These are phyloP conservation scores for Umbilicaria muhlenbergii DNA, from an alignment of 495 filamentous ascomycete species.

Conservation along the genomic window DNA sequence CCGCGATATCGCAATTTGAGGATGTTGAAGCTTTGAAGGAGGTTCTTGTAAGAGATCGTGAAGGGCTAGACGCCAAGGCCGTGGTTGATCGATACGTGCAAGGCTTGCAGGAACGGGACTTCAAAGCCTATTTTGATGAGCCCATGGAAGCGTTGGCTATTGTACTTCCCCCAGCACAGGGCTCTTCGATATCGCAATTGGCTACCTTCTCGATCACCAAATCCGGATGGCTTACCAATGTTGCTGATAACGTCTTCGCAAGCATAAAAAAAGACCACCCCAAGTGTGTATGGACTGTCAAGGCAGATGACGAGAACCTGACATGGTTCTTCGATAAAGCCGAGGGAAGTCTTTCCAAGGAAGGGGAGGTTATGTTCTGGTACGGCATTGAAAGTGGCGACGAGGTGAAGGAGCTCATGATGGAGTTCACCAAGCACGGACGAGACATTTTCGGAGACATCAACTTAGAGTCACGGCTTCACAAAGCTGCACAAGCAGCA, in stretches of 20 bases:
- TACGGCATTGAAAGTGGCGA: constrained; percentile 78
- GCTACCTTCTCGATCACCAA: constrained; percentile 93
- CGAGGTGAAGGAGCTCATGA: constrained; percentile 74
- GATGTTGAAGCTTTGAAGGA: constrained; percentile 64
- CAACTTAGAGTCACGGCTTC: constrained; percentile 73
- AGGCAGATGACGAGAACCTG: constrained; percentile 91
- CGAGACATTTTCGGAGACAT: constrained; percentile 80
- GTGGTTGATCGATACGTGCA: constrained; percentile 81
- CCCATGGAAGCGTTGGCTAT: constrained; percentile 94
- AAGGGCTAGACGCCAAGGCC: constrained; percentile 65
- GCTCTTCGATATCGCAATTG: constrained; percentile 49
- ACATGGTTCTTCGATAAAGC: constrained; percentile 99
- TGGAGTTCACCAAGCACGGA: constrained; percentile 72
- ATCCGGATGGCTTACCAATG: constrained; percentile 86
- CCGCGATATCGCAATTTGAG: constrained; percentile 60
- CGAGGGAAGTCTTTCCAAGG: constrained; percentile 71
- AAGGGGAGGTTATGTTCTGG: constrained; percentile 92
- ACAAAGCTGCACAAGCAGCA: constrained; percentile 56
- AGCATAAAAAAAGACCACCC: constrained; percentile 85
- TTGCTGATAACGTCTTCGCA: constrained; percentile 94
- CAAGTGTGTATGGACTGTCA: constrained; percentile 92
- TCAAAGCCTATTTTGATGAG: constrained; percentile 92
- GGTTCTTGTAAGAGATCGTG: constrained; percentile 71
- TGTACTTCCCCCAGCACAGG: constrained; percentile 54
- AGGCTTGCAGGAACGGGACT: constrained; percentile 55